A percentile compares a stretch with the other conserved stretches of the same genome.
Conservation (phyloP, 768 basidiomycete species). For the Lactarius indigo region DNA sequence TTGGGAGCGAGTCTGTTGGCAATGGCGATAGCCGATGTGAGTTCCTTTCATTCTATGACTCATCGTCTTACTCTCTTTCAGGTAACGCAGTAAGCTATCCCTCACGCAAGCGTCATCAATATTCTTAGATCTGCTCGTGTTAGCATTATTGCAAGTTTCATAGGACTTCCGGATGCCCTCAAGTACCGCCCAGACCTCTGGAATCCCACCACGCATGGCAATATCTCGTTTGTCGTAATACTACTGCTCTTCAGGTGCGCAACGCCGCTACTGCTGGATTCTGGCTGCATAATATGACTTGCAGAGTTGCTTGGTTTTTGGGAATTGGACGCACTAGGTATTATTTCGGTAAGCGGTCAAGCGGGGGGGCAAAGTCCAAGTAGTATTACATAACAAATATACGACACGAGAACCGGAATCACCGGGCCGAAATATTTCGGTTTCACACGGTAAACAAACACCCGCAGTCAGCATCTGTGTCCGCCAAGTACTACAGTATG, state of each 20-base stretch:
- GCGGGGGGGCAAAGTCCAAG: background rate
- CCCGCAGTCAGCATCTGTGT: background rate
- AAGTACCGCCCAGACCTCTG: constrained; percentile 49
- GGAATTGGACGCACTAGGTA: constrained; percentile 38
- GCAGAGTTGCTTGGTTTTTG: constrained; percentile 39
- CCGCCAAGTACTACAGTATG: constrained; percentile 6
- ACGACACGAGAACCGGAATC: background rate
- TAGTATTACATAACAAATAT: background rate
- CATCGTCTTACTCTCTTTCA: constrained; percentile 27
- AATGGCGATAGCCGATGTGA: constrained; percentile 67
- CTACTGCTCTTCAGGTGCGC: constrained; percentile 55
- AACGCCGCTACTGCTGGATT: background rate
- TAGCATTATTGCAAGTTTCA: constrained; percentile 56
- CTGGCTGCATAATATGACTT: background rate
- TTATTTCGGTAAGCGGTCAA: constrained; percentile 29
- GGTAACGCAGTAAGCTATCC: constrained; percentile 53
- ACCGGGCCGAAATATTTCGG: constrained; percentile 3
- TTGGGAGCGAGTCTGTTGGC: constrained; percentile 59
- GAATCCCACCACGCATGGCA: constrained; percentile 76
- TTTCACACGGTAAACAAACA: background rate
- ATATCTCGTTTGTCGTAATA: constrained; percentile 59
- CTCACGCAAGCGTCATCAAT: background rate
- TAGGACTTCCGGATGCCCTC: constrained; percentile 55
- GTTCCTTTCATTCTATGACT: constrained; percentile 29
- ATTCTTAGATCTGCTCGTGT: background rate